Base-by-base conservation (phyloP, 352 stramenopile species). In the Phytophthora multivora region DNA sequence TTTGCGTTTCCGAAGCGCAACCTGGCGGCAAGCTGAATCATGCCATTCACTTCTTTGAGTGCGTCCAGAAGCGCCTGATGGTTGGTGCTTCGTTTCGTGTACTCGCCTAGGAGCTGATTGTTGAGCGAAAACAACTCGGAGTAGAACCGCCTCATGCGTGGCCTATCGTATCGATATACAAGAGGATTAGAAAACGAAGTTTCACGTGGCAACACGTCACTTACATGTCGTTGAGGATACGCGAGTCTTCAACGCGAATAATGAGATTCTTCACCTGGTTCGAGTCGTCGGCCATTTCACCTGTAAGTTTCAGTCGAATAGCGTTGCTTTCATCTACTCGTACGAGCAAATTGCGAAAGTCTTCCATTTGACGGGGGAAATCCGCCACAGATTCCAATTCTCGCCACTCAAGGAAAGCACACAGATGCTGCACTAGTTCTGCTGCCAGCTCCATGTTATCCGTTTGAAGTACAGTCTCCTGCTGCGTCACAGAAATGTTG, bases 261-360 rank as follows among this genome's bases (percentile, higher is more conserved):
- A 98, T 75, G 36, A 96, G 79, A 48, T 86, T 91, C 68, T 98
- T 98, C 61, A 98, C 75, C 43, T 90, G 80, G 61, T 96, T 91
- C 23, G 90, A 96, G 58, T 93, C 88, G 61, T 98, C 93, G 4
- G 92, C 93, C 90, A 98, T 97, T 70, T 98, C 93, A 21, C 92
- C 92, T 21, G 83, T 96, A 35, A 98, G 77, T 58, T 94, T 92
- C 18, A 96, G 77, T 2, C 93, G 84, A 35, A 97, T 88, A 11
- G 76, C 75, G 64, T 97, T 97, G 71, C 80, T 93, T 54, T 97
- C 88, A 59, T 89, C 80, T 1, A 98, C 91, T 11, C 81, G 82
- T 28, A 91, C 36, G 28, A 93, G 69, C 42, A 93, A 57, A 23
- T 79, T 77, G 36, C 84, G 76, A 54, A 98, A 91, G 8, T 80